Evolutionary conservation across 208 protist species (phyloP).

Genomic region (Naegleria gruberi): DNA sequence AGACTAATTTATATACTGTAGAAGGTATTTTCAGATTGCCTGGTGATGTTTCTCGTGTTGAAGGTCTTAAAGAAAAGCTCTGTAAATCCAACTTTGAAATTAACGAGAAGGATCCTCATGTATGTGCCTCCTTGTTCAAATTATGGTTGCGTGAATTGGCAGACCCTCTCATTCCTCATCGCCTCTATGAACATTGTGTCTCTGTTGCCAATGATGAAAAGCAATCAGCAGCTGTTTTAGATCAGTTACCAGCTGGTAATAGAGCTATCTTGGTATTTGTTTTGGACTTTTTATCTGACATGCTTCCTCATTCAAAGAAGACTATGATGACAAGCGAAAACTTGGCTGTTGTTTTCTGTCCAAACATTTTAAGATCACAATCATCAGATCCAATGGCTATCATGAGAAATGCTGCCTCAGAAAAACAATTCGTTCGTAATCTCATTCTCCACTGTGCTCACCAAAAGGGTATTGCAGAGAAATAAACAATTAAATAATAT

Average conservation of each 20-base stretch:
- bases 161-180: conserved; percentile 15
- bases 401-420: neutral
- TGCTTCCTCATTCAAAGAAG: neutral
- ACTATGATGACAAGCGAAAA: conserved; percentile 24
- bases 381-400: conserved; percentile 15
- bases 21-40: conserved; percentile 24
- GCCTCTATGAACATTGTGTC: neutral
- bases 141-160: conserved; percentile 20
- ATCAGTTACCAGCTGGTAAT: neutral
- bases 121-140: conserved; percentile 3
- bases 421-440: conserved; percentile 16
- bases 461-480: neutral
- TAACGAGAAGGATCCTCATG: neutral
- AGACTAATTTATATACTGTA: too few species aligned
- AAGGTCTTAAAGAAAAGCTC: neutral
- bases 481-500: too few species aligned
- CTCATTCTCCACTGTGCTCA: neutral
- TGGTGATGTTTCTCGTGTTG: neutral
- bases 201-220: neutral
- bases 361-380: conserved; percentile 10
- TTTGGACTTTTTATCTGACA: neutral
- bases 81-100: neutral
- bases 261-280: neutral
- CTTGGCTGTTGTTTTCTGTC: conserved; percentile 14
- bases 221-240: neutral